A percentile compares a stretch with the other conserved stretches of the same genome.
Evolutionary conservation across 1,284 basidiomycete genomes (phyloP).

Genomic region (Puccinia triticina): DNA sequence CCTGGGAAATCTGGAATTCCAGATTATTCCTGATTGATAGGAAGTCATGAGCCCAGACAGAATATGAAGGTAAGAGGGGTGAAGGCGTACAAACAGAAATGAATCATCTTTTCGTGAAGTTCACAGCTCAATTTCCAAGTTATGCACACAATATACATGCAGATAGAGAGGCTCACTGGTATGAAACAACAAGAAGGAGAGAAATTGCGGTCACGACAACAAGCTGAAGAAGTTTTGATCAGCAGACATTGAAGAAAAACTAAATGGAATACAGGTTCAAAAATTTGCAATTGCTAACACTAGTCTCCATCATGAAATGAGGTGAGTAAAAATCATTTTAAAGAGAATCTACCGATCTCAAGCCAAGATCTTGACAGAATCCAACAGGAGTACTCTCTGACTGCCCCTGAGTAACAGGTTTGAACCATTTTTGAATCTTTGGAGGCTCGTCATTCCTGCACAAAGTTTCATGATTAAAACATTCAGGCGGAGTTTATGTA

Average conservation of each 20-base stretch:
- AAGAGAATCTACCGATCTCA: constrained; percentile 68
- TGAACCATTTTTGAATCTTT: constrained; percentile 73
- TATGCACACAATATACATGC: too few species aligned
- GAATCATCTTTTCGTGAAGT: too few species aligned
- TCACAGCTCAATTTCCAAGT: too few species aligned
- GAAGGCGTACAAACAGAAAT: too few species aligned
- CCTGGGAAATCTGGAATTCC: too few species aligned
- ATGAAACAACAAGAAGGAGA: too few species aligned
- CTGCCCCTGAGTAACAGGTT: constrained; percentile 65
- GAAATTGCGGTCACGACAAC: not conserved
- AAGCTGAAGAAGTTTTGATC: not conserved
- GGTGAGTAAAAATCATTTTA: constrained; percentile 51
- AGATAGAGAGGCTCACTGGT: too few species aligned
- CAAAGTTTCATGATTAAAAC: not conserved
- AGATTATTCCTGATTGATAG: too few species aligned
- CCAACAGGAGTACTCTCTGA: constrained; percentile 65
- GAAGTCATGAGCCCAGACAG: too few species aligned
- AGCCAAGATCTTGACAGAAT: constrained; percentile 71
- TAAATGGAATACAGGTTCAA: not conserved
- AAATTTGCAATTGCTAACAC: not conserved
- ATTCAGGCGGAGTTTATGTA: not conserved
- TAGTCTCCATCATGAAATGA: not conserved
- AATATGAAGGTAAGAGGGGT: too few species aligned
- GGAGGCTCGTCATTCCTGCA: constrained; percentile 81
- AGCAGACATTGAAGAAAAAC: not conserved